These are phyloP conservation scores for Extremus antarcticus DNA, from an alignment of 495 filamentous ascomycete genomes.

Conservation along the genomic window DNA sequence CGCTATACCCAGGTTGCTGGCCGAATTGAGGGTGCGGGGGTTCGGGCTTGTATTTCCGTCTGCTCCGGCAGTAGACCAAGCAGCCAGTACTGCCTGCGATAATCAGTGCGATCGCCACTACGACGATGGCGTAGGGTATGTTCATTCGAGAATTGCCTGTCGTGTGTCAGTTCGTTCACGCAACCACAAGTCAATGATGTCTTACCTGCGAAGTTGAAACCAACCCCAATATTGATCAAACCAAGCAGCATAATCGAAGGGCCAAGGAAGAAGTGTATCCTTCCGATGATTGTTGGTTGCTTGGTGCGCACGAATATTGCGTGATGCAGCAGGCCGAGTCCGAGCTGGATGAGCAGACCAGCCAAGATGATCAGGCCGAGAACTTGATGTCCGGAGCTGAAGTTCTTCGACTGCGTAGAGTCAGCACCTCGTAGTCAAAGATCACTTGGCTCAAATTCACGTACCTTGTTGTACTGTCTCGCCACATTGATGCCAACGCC, in stretches of 20 bases:
- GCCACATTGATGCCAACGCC: conserved; percentile 40
- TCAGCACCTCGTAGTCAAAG: not conserved
- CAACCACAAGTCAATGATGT: not conserved
- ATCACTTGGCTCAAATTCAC: not conserved
- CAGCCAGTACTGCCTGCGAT: not conserved
- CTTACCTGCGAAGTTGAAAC: conserved; percentile 22
- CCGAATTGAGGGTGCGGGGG: not conserved
- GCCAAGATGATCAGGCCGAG: conserved; percentile 44
- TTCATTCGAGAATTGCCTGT: not conserved
- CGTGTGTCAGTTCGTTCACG: not conserved
- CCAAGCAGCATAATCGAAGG: conserved; percentile 39
- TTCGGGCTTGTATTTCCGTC: conserved; percentile 1
- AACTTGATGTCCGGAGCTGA: conserved; percentile 46
- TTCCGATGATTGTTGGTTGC: conserved; percentile 34
- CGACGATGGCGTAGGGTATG: conserved; percentile 2
- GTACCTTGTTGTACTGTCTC: conserved; percentile 37
- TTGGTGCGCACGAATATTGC: conserved; percentile 37
- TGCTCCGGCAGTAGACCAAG: not conserved
- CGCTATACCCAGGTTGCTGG: not conserved
- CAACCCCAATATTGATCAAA: conserved; percentile 42
- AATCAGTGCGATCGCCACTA: not conserved
- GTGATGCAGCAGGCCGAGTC: conserved; percentile 39
- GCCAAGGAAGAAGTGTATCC: conserved; percentile 38
- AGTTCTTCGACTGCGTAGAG: conserved; percentile 33
- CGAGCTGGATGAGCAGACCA: conserved; percentile 38